Evolutionary conservation across 129 eudicot genomes (phyloP), one percentile per base, ranked within the genome.

Genomic region (Helianthus tuberosus): DNA sequence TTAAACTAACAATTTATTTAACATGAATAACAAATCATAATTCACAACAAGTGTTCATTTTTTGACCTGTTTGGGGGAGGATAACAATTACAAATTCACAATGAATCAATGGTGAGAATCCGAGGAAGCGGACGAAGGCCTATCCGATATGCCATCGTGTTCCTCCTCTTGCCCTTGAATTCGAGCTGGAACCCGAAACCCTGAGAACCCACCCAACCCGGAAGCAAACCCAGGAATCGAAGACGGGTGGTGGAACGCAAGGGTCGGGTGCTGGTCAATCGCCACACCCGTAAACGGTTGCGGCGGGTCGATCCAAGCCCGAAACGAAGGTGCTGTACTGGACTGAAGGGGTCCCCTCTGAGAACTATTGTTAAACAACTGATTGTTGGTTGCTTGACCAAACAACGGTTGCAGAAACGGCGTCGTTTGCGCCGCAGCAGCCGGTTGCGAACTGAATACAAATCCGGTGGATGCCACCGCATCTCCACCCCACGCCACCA

Each of bases 321-420:
- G 96, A 86, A 89, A 62, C 16, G 96, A 89, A 86, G 96, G 94
- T 76, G 96, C 76, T 82, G 82, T 83, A 89, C 91, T 93, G 98
- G 98, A 93, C 98, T 93, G 98, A 93, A 93, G 98, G 98, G 98
- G 96, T 89, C 98, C 96, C 98, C 98, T 89, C 94, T 93, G 98
- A 57, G 96, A 70, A 87, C 55, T 73, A 73, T 72, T 77, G 76
- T 23, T 60, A 41, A 87, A 85, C 71, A 89, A 78, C 72, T 87
- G 78, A 32, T 65, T 78, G 82, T 32, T 79, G 46, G 78, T 84
- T 67, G 84, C 68, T 46, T 87, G 87, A 74, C 96, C 90, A 43
- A 86, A 92, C 81, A 92, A 77, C 73, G 89, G 89, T 82, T 89
- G 96, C 85, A 84, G 85, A 75, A 79, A 73, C 60, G 90, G 73